These are phyloP conservation scores for Panus rudis DNA, from an alignment of 768 basidiomycete species.

Conservation along the genomic window DNA sequence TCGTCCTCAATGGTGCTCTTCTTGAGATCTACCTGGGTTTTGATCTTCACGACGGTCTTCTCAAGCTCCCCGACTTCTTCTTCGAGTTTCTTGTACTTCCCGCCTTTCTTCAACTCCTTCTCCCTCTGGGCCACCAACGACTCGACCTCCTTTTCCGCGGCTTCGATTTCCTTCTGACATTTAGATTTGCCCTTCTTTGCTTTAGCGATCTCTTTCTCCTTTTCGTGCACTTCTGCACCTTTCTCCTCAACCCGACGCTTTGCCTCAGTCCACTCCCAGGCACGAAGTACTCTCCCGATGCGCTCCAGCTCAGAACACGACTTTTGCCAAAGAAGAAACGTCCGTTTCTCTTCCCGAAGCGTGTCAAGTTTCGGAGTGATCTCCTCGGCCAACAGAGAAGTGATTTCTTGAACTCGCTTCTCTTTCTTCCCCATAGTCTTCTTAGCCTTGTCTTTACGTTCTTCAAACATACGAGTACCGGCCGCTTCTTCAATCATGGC, in stretches of 20 bases:
- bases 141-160: conserved; percentile 59
- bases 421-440: conserved; percentile 98
- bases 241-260: conserved; percentile 46
- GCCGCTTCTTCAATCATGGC: conserved; percentile 99
- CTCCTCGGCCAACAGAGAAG: conserved; percentile 73
- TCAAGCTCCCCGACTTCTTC: conserved; percentile 73
- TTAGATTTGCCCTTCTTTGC: conserved; percentile 43
- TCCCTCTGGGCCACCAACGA: conserved; percentile 73
- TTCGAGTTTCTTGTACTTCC: conserved; percentile 82
- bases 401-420: conserved; percentile 88
- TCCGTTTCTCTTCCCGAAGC: conserved; percentile 81
- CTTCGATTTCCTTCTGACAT: conserved; percentile 45
- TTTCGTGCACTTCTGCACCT: conserved; percentile 46
- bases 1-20: conserved; percentile 73
- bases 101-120: conserved; percentile 86
- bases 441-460: conserved; percentile 92
- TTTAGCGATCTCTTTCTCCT: conserved; percentile 40
- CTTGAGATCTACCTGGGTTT: conserved; percentile 82
- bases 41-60: conserved; percentile 73
- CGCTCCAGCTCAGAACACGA: conserved; percentile 81
- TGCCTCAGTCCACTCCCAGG: conserved; percentile 80
- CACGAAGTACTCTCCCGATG: conserved; percentile 72
- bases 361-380: conserved; percentile 93
- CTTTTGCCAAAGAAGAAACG: conserved; percentile 88
- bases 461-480: conserved; percentile 98